Percentiles rank a stretch among this genome's conserved stretches.
These are phyloP conservation scores for Paxillus rubicundulus DNA, from an alignment of 768 basidiomycete species.

Conservation along the genomic window DNA sequence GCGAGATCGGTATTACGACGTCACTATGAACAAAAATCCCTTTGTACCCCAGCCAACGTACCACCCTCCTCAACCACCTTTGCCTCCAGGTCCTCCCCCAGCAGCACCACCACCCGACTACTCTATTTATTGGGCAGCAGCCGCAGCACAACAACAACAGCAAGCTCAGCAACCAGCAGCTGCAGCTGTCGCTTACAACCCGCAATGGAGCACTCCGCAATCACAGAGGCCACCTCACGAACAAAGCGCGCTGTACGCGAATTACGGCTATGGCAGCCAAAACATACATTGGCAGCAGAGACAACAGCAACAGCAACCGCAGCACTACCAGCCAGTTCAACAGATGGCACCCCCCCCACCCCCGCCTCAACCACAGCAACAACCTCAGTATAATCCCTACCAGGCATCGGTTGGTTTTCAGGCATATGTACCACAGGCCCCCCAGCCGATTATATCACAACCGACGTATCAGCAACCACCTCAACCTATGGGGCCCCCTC, in stretches of 20 bases:
- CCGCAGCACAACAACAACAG: slow-evolving; percentile 45
- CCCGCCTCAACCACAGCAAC: slow-evolving; percentile 54
- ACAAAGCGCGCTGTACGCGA: slow-evolving; percentile 84
- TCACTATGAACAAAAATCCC: slow-evolving; percentile 79
- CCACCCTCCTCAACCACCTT: slow-evolving; percentile 68
- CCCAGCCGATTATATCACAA: slow-evolving; percentile 50
- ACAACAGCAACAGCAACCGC: slow-evolving; percentile 49
- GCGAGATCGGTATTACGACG: slow-evolving; percentile 5
- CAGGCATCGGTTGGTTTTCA: slow-evolving; percentile 66
- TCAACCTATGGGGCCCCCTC: slow-evolving; percentile 38
- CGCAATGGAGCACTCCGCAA: slow-evolving; percentile 67
- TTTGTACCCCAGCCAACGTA: slow-evolving; percentile 70
- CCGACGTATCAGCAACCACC: slow-evolving; percentile 45
- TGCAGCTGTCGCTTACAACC: slow-evolving; percentile 51
- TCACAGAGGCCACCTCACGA: slow-evolving; percentile 69
- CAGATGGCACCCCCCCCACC: slow-evolving; percentile 50
- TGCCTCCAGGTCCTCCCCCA: slow-evolving; percentile 79
- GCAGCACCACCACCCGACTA: slow-evolving; percentile 74
- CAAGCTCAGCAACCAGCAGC: slow-evolving; percentile 34
- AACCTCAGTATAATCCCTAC: slow-evolving; percentile 72
- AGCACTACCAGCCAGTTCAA: slow-evolving; percentile 49
- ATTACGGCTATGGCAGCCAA: slow-evolving; percentile 86
- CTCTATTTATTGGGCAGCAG: slow-evolving; percentile 72
- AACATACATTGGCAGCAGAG: slow-evolving; percentile 61
- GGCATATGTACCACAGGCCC: slow-evolving; percentile 64